These are phyloP conservation scores for Arthrobotrys megalospora DNA, from an alignment of 2,329 filamentous ascomycete species.

Conservation along the genomic window DNA sequence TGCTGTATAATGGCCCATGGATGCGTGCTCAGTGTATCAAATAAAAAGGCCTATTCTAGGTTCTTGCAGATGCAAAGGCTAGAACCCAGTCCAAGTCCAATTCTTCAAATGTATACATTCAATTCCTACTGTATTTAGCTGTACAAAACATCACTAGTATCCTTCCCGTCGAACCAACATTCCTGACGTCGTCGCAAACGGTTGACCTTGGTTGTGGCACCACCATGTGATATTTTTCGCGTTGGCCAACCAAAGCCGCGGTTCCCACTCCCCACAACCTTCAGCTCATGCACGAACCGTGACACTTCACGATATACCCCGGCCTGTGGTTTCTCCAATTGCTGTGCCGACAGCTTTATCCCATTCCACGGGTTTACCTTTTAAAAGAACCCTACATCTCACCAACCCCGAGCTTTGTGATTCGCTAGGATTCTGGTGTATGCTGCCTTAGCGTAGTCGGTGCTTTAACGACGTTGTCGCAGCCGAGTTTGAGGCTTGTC, in stretches of 20 bases:
- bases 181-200: conserved; percentile 48
- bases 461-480: conserved; percentile 42
- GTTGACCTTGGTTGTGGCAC: conserved; percentile 46
- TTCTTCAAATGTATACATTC: conserved; percentile 12
- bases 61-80: conserved; percentile 3
- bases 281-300: conserved; percentile 37
- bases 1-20: not conserved
- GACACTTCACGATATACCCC: conserved; percentile 44
- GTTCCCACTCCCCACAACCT: conserved; percentile 28
- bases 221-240: conserved; percentile 61
- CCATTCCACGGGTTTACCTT: conserved; percentile 15
- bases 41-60: not conserved
- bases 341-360: conserved; percentile 11
- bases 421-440: conserved; percentile 12
- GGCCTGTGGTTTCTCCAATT: conserved; percentile 33
- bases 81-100: not conserved
- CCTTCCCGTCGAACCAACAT: conserved; percentile 35
- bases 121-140: not conserved
- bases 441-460: conserved; percentile 17
- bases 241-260: conserved; percentile 53
- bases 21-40: not conserved
- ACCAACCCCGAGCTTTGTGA: conserved; percentile 7
- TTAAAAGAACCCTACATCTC: conserved; percentile 19
- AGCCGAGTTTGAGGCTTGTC: conserved; percentile 55
- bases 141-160: not conserved